Base-by-base conservation (phyloP, 148 eudicot species). In the Silene conica region DNA sequence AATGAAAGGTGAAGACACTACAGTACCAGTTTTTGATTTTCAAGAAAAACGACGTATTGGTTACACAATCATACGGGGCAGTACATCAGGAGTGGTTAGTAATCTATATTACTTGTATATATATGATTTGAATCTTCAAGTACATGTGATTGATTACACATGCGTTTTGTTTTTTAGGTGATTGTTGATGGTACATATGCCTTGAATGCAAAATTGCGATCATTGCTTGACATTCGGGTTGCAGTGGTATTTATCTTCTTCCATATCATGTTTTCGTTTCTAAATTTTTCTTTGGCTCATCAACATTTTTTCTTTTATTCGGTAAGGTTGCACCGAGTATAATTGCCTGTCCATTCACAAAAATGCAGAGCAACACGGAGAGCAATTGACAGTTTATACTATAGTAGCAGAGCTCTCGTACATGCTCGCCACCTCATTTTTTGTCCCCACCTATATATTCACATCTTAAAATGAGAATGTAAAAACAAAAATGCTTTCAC, bases 181-280 rank as follows among this genome's bases (percentile, higher is more conserved):
- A 87, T 96, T 86, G 99, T 96, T 71, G 99, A 96, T 85, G 99
- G 99, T 80, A 90, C 96, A 34, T 96, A 90, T 82, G 99, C 99
- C 61, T 85, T 96, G 73, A 97, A 96, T 88, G 88, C 99, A 59
- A 92, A 89, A 80, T 71, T 96, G 76, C 97, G 99, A 19, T 92
- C 99, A 65, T 83, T 92, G 84, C 86, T 96, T 45, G 99, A 96
- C 85, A 96, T 96, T 82, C 87, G 99, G 82, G 99, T 96, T 77
- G 99, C 99, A 78, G 97, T 96, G 99, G 99, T 96, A 96, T 83
- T 26, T 64, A 25, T 14, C 73, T 26, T 1, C 18, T 54, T 70
- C 1, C 73, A 52, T 16, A 13, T 69, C 3, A 19, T 52, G 43
- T 69, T 19, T 48, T 38, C 26, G 64, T 54, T 23, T 31, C 13